Conservation (phyloP, 371 early-diverging fungal genomes). For the Mycotypha africana region DNA sequence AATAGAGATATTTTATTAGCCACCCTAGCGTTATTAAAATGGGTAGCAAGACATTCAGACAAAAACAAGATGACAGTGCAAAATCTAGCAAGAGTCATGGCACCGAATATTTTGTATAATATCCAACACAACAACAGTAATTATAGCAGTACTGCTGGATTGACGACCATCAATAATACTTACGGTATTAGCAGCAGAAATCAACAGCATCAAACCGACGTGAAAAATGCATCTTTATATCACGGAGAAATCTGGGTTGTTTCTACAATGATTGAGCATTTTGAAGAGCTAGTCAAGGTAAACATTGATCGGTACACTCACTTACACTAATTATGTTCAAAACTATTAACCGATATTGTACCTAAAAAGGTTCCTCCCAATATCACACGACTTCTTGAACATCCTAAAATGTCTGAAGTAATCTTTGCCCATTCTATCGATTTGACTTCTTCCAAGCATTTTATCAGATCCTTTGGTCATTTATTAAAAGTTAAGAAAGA, state of each 20-base stretch:
- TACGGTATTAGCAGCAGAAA: conserved; percentile 1
- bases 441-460: conserved; percentile 20
- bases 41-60: conserved; percentile 67
- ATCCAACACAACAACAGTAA: conserved; percentile 14
- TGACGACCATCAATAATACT: too few relatives aligned
- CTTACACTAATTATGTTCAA: too few relatives aligned
- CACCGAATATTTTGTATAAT: conserved; percentile 88
- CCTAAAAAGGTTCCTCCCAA: conserved; percentile 18
- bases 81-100: conserved; percentile 87
- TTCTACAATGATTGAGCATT: conserved; percentile 61
- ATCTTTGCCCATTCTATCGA: conserved; percentile 12
- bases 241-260: conserved; percentile 65
- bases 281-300: conserved; percentile 68
- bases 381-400: conserved; percentile 10
- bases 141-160: too few relatives aligned
- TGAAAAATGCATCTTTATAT: conserved; percentile 29
- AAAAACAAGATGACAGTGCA: conserved; percentile 87
- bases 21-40: conserved; percentile 71
- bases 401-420: conserved; percentile 17
- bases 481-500: conserved; percentile 19
- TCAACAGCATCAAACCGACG: conserved; percentile 54
- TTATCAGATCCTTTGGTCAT: conserved; percentile 10
- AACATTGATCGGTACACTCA: too few relatives aligned
- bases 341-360: too few relatives aligned
- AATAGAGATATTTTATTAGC: conserved; percentile 88